Conservation (phyloP, 2,329 filamentous ascomycete genomes). For the Exutisphaerella laricina region DNA sequence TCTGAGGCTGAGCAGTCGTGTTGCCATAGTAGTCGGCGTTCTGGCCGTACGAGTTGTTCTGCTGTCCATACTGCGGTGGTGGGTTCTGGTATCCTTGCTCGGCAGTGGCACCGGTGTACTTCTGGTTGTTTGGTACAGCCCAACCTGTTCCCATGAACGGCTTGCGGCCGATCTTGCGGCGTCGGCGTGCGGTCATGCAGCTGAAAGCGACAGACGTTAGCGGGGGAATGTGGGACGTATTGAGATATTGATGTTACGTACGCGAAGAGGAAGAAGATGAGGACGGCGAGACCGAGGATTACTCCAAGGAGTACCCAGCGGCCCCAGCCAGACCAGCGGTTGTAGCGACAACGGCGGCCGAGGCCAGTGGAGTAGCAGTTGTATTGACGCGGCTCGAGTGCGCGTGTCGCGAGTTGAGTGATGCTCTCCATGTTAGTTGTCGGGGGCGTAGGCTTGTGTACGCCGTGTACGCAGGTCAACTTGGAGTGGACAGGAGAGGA, state of each 20-base stretch:
- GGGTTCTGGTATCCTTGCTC: slow-evolving; percentile 10
- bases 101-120: slow-evolving; percentile 9
- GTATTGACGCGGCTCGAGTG: slow-evolving; percentile 1
- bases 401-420: background rate
- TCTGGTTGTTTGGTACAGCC: slow-evolving; percentile 8
- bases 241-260: slow-evolving; percentile 7
- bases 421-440: background rate
- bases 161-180: slow-evolving; percentile 14
- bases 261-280: slow-evolving; percentile 14
- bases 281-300: slow-evolving; percentile 10
- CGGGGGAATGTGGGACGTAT: background rate
- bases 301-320: slow-evolving; percentile 17
- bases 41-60: slow-evolving; percentile 5
- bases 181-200: slow-evolving; percentile 12
- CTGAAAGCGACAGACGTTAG: slow-evolving; percentile 3
- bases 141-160: slow-evolving; percentile 18
- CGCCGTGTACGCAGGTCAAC: too few species aligned
- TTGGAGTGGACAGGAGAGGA: background rate
- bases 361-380: slow-evolving; percentile 8
- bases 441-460: too few species aligned
- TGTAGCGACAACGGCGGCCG: slow-evolving; percentile 3
- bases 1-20: background rate
- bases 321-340: slow-evolving; percentile 13
- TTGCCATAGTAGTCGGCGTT: slow-evolving; percentile 6
- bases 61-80: background rate